Base-by-base conservation (phyloP, 2,329 filamentous ascomycete genomes). In the Capronia coronata region DNA sequence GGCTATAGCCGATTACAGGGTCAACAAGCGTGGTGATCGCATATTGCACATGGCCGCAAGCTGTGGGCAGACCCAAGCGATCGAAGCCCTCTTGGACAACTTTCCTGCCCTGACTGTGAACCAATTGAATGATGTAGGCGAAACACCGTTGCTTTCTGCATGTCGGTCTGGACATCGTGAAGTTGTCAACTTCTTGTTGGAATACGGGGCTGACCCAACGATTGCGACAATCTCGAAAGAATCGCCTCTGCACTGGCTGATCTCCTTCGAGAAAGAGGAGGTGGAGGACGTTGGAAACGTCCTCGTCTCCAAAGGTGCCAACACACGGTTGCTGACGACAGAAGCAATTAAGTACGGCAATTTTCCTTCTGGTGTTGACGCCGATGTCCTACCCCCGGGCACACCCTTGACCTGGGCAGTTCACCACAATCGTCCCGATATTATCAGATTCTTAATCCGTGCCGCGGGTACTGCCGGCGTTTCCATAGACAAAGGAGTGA, bases 1-100 rank as follows among this genome's bases (percentile, higher is more conserved):
- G 4, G 38, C 38, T 9, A 41, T 41, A 13, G 19, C 38, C 3
- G 38, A 41, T 2, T 41, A 25, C 38, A 23, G 21, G 23, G 38
- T 41, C 19, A 41, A 41, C 38, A 41, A 41, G n/a, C 38, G 38
- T 41, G 38, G 38, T 9, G 38, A 41, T n/a, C 21, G 38, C 38
- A 41, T 41, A 5, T n/a, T 41, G 38, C 19, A 41, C 14, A 41
- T 41, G 38, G 38, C 38, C 13, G 38, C 38, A 1, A 25, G 38
- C 38, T 41, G 38, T n/a, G 38, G 38, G 7, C 11, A 41, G n/a
- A 3, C 38, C 11, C 38, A 23, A 41, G 23, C 38, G 21, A 41
- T 41, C 38, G 21, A 23, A 25, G 38, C 38, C 3, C 38, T 41
- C 38, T 19, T 41, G 21, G 38, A 41, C 23, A 41, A 41, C 19